Conservation (phyloP, 192 early-diverging fungal species). For the Paraglomus brasilianum region DNA sequence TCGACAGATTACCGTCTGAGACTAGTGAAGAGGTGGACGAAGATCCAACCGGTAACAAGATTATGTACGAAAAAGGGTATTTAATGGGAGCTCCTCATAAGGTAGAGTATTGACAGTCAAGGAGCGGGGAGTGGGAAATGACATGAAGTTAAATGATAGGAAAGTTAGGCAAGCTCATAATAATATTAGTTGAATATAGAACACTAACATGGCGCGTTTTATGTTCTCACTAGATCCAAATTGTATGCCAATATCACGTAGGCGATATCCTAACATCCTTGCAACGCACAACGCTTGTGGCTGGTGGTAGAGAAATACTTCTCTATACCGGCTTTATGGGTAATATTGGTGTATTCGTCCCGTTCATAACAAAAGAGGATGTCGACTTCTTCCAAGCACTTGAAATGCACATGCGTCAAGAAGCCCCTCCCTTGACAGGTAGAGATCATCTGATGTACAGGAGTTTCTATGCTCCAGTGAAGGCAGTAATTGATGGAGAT, state of each 20-base stretch:
- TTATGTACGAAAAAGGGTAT: slow-evolving; percentile 78
- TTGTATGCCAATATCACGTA: slow-evolving; percentile 75
- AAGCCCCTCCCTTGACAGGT: slow-evolving; percentile 71
- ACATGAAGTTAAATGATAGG: neutral
- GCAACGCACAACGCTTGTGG: slow-evolving; percentile 71
- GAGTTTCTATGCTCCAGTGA: slow-evolving; percentile 76
- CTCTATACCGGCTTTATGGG: slow-evolving; percentile 89
- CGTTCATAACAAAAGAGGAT: slow-evolving; percentile 87
- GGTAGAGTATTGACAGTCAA: slow-evolving; percentile 39
- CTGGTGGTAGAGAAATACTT: slow-evolving; percentile 84
- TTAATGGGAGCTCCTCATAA: slow-evolving; percentile 86
- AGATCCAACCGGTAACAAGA: slow-evolving; percentile 81
- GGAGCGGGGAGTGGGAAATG: no score
- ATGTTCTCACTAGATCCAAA: slow-evolving; percentile 49
- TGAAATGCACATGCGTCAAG: slow-evolving; percentile 84
- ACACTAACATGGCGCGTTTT: neutral
- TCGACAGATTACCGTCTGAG: slow-evolving; percentile 66
- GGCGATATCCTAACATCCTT: slow-evolving; percentile 88
- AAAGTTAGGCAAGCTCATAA: neutral
- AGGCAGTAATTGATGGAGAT: slow-evolving; percentile 81
- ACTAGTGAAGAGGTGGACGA: slow-evolving; percentile 77
- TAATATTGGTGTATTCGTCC: slow-evolving; percentile 78
- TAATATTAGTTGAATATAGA: neutral
- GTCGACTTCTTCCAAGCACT: slow-evolving; percentile 90
- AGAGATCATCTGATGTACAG: slow-evolving; percentile 89